Percentiles rank a stretch among this genome's conserved stretches.
Conservation (phyloP, 116 monocot genomes). For the Cymodocea nodosa region DNA sequence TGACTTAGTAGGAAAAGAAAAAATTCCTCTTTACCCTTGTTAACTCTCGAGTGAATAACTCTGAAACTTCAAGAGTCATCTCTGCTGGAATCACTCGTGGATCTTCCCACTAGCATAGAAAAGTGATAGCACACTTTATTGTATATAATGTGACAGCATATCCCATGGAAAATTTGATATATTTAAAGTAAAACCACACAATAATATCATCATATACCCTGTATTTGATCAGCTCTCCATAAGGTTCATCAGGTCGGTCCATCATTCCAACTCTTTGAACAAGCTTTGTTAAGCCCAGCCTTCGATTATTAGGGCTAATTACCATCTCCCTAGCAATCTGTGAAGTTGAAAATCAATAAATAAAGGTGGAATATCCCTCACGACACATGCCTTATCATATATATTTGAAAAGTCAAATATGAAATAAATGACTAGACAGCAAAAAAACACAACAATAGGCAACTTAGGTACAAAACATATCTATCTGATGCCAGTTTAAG, state of each 20-base stretch:
- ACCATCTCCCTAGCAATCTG: conserved; percentile 95
- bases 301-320: conserved; percentile 73
- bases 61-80: conserved; percentile 74
- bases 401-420: too few relatives aligned
- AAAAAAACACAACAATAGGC: not conserved
- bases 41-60: conserved; percentile 70
- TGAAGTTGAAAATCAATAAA: not conserved
- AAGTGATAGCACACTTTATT: not conserved
- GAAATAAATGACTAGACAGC: too few relatives aligned
- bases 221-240: conserved; percentile 63
- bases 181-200: too few relatives aligned
- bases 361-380: not conserved
- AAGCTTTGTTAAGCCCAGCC: conserved; percentile 47
- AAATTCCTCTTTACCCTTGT: conserved; percentile 36
- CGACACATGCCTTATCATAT: not conserved
- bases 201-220: conserved; percentile 21
- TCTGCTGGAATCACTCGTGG: conserved; percentile 61
- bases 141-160: not conserved
- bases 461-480: not conserved
- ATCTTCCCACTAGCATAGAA: conserved; percentile 54
- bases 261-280: conserved; percentile 49
- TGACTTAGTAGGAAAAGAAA: too few relatives aligned
- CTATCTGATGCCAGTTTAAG: not conserved
- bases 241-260: conserved; percentile 41
- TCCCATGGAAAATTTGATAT: not conserved